A percentile compares a stretch with the other conserved stretches of the same genome.
phyloP scores from a whole-genome alignment of 164 flowering plant species.

The Macadamia integrifolia region DNA sequence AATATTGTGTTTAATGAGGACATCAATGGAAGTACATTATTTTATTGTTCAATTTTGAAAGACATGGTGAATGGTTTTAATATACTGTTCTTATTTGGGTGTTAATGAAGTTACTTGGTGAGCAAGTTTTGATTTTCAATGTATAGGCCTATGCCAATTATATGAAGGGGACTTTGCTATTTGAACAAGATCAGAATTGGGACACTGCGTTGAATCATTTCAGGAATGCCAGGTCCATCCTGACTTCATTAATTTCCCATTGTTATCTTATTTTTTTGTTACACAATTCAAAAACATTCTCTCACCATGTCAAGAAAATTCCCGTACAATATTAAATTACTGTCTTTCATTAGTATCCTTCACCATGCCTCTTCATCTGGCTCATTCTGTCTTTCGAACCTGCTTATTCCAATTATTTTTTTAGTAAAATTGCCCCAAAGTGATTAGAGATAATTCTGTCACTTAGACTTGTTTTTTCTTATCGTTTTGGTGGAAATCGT shows the following conservation, averaged over 20 bases:
- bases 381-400: neutral
- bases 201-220: constrained; percentile 76
- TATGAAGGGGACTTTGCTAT: constrained; percentile 82
- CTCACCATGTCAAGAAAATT: too few species aligned
- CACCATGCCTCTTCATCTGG: neutral
- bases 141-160: constrained; percentile 91
- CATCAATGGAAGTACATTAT: neutral
- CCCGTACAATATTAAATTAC: too few species aligned
- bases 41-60: neutral
- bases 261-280: neutral
- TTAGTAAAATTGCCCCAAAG: neutral
- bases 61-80: neutral
- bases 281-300: too few species aligned
- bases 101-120: neutral
- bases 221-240: constrained; percentile 78
- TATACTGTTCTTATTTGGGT: neutral
- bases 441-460: neutral
- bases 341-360: neutral
- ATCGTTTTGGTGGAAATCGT: neutral
- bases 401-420: neutral
- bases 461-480: neutral
- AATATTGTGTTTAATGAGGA: neutral
- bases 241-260: neutral
- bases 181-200: constrained; percentile 95
- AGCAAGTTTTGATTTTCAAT: constrained; percentile 1